Evolutionary conservation across 352 stramenopile species (phyloP).

Genomic region (Pythium brachiatum): DNA sequence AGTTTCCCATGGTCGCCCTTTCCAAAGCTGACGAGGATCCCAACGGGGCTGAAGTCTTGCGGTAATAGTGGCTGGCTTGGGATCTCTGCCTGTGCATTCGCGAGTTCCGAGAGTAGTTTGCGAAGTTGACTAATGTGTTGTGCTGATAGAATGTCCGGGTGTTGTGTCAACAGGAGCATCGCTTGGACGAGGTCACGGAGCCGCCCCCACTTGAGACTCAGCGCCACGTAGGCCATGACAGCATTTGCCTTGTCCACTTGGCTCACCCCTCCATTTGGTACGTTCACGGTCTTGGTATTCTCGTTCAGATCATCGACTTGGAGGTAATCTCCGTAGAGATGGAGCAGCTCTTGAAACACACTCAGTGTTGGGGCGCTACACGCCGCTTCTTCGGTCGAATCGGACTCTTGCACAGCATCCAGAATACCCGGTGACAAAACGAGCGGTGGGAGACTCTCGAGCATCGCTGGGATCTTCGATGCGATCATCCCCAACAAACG

Average conservation of each 20-base stretch:
- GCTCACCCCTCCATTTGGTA: background rate
- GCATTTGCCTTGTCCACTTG: conserved; percentile 32
- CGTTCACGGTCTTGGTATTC: background rate
- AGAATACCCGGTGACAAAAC: conserved; percentile 49
- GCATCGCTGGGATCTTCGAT: conserved; percentile 50
- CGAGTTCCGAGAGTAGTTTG: conserved; percentile 44
- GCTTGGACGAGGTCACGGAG: conserved; percentile 49
- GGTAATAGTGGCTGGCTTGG: conserved; percentile 15
- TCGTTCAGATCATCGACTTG: conserved; percentile 10
- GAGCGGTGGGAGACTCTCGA: conserved; percentile 51
- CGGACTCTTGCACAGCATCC: conserved; percentile 1
- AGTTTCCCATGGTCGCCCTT: conserved; percentile 86
- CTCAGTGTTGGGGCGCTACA: conserved; percentile 22
- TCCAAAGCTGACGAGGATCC: conserved; percentile 80
- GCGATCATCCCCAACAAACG: conserved; percentile 49
- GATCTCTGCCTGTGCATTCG: conserved; percentile 27
- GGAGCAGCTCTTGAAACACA: conserved; percentile 57
- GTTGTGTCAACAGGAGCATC: conserved; percentile 39
- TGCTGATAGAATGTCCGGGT: conserved; percentile 9
- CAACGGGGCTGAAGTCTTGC: conserved; percentile 31
- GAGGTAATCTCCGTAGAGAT: conserved; percentile 42
- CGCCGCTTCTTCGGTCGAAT: background rate
- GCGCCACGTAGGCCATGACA: conserved; percentile 49
- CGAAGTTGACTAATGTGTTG: conserved; percentile 30
- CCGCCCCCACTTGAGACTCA: conserved; percentile 69